These are phyloP conservation scores for Entomortierella parvispora DNA, from an alignment of 192 early-diverging fungal genomes.

Conservation along the genomic window DNA sequence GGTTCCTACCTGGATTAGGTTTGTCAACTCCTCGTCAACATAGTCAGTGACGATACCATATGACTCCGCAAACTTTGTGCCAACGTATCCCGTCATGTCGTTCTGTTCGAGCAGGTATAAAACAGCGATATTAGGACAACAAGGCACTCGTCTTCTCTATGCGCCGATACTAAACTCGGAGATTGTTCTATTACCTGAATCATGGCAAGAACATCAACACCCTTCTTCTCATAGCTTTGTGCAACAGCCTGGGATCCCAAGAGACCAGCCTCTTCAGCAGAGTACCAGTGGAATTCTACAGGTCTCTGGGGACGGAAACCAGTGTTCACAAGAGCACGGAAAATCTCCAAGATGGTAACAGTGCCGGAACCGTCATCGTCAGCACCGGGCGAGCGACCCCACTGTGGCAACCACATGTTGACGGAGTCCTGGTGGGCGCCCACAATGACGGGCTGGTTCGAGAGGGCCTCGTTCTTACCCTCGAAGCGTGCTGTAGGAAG, in stretches of 20 bases:
- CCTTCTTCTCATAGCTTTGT: slow-evolving; percentile 67
- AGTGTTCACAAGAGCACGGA: slow-evolving; percentile 74
- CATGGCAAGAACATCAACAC: slow-evolving; percentile 75
- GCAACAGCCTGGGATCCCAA: slow-evolving; percentile 90
- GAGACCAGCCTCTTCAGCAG: slow-evolving; percentile 90
- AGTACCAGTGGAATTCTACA: slow-evolving; percentile 98
- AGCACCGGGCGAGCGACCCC: slow-evolving; percentile 77
- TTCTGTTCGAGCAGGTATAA: slow-evolving; percentile 50
- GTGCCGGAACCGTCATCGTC: slow-evolving; percentile 94
- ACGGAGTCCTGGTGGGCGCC: slow-evolving; percentile 93
- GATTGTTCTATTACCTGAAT: slow-evolving; percentile 67
- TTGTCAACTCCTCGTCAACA: slow-evolving; percentile 70
- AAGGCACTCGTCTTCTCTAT: too few species aligned
- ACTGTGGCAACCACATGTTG: slow-evolving; percentile 84
- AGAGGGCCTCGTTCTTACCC: slow-evolving; percentile 56
- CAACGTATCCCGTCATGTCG: slow-evolving; percentile 94
- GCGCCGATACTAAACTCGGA: not conserved
- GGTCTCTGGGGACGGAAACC: slow-evolving; percentile 76
- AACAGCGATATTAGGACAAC: not conserved
- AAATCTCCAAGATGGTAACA: slow-evolving; percentile 89
- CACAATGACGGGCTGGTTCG: slow-evolving; percentile 79
- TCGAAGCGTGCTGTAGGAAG: slow-evolving; percentile 74
- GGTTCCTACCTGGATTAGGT: slow-evolving; percentile 60
- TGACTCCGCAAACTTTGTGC: slow-evolving; percentile 62
- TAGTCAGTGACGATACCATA: slow-evolving; percentile 88